Evolutionary conservation across 148 eudicot species (phyloP).

Genomic region (Vaccinium vitisidaea): DNA sequence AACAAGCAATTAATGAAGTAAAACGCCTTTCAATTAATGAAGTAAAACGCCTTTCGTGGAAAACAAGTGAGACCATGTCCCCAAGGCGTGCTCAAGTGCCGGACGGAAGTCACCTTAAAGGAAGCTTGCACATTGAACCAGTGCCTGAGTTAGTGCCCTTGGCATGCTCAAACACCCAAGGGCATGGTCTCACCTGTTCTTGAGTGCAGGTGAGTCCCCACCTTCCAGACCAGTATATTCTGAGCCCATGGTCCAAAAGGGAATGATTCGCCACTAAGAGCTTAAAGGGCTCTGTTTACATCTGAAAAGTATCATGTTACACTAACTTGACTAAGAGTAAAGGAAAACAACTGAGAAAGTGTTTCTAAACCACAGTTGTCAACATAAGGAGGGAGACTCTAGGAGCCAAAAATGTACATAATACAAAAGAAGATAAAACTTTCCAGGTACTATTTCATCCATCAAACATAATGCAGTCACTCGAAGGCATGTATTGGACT

Average conservation of each 20-base stretch:
- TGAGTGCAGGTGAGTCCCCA: neutral
- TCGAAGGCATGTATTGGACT: neutral
- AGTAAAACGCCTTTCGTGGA: neutral
- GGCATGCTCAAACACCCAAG: constrained; percentile 2
- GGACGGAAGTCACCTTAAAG: neutral
- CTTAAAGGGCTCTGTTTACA: neutral
- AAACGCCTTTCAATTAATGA: neutral
- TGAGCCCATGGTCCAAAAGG: neutral
- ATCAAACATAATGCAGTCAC: neutral
- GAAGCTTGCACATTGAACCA: neutral
- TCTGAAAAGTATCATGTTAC: neutral
- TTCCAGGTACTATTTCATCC: neutral
- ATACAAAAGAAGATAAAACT: neutral
- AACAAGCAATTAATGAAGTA: neutral
- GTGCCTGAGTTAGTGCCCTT: neutral
- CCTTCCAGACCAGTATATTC: neutral
- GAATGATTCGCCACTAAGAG: neutral
- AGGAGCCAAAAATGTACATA: neutral
- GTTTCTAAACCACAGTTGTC: neutral
- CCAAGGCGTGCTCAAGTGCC: neutral
- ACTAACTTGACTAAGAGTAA: neutral
- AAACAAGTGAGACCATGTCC: neutral
- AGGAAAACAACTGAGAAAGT: neutral
- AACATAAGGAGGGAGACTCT: neutral
- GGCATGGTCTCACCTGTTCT: neutral